phyloP scores from a whole-genome alignment of 2,329 filamentous ascomycete species.

The Nannizzia gypsea region DNA sequence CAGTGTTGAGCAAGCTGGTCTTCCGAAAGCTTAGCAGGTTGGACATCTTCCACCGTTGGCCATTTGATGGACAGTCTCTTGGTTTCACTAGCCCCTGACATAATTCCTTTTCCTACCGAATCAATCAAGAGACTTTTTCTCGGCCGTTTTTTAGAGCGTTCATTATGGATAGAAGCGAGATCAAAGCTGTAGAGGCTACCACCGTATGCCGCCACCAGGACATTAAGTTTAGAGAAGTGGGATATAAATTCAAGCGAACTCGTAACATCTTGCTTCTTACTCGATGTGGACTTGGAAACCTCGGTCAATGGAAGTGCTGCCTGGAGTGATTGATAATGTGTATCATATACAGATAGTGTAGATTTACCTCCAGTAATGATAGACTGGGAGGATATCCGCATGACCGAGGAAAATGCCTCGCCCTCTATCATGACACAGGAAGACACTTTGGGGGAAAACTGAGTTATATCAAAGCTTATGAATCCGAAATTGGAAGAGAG shows the following conservation, averaged over 20 bases:
- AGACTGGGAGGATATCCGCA: conserved; percentile 33
- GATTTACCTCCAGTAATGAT: conserved; percentile 33
- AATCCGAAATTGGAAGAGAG: conserved; percentile 32
- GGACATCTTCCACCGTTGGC: conserved; percentile 23
- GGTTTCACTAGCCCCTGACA: conserved; percentile 22
- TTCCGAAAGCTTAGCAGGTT: conserved; percentile 23
- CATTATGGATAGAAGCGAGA: conserved; percentile 24
- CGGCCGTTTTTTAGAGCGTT: conserved; percentile 27
- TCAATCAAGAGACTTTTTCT: conserved; percentile 32
- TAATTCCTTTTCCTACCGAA: conserved; percentile 33
- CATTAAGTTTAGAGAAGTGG: conserved; percentile 34
- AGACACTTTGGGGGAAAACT: conserved; percentile 29
- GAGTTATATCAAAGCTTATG: conserved; percentile 33
- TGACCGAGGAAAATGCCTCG: conserved; percentile 30
- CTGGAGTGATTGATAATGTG: conserved; percentile 37
- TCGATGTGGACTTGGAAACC: conserved; percentile 19
- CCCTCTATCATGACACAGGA: conserved; percentile 29
- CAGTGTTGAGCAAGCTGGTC: conserved; percentile 25
- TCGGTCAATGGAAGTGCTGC: conserved; percentile 28
- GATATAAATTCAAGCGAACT: conserved; percentile 28
- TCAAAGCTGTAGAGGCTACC: conserved; percentile 36
- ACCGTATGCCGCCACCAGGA: conserved; percentile 32
- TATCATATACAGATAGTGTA: conserved; percentile 35
- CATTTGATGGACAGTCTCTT: conserved; percentile 19
- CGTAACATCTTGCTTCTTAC: conserved; percentile 15